Conservation (phyloP, 2,329 filamentous ascomycete species). For the Cladosporium sp. region DNA sequence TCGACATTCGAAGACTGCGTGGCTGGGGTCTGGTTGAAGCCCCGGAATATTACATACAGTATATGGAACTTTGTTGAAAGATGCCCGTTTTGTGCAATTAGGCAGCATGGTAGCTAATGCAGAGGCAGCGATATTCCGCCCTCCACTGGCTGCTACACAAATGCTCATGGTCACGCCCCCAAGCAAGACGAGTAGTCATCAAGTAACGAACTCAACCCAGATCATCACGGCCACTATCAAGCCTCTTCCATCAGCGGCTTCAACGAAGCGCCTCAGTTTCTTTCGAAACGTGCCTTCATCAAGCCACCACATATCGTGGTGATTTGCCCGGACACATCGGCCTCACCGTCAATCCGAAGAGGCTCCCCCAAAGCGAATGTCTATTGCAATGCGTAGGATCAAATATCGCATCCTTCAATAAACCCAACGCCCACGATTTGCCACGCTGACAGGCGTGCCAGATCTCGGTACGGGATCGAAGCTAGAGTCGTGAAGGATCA, state of each 20-base stretch:
- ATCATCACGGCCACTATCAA: background rate
- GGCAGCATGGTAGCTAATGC: too few relatives aligned
- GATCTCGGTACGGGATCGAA: too few relatives aligned
- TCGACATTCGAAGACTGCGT: too few relatives aligned
- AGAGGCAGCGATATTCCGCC: too few relatives aligned
- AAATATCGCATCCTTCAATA: background rate
- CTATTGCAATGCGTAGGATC: background rate
- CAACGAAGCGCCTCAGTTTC: background rate
- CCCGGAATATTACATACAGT: too few relatives aligned
- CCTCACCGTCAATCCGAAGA: background rate
- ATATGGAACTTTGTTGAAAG: too few relatives aligned
- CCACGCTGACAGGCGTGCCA: too few relatives aligned
- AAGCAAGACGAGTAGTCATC: background rate
- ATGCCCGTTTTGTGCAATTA: too few relatives aligned
- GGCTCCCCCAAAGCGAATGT: background rate
- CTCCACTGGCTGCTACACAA: background rate
- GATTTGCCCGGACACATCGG: background rate
- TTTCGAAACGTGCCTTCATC: background rate
- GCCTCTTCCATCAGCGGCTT: background rate
- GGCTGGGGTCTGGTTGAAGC: too few relatives aligned
- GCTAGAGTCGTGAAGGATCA: too few relatives aligned
- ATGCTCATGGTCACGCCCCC: background rate
- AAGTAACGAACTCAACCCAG: background rate
- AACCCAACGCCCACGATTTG: background rate
- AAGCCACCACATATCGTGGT: background rate